Evolutionary conservation across 2,329 filamentous ascomycete genomes (phyloP).

Genomic region (Xylaria polymorpha): DNA sequence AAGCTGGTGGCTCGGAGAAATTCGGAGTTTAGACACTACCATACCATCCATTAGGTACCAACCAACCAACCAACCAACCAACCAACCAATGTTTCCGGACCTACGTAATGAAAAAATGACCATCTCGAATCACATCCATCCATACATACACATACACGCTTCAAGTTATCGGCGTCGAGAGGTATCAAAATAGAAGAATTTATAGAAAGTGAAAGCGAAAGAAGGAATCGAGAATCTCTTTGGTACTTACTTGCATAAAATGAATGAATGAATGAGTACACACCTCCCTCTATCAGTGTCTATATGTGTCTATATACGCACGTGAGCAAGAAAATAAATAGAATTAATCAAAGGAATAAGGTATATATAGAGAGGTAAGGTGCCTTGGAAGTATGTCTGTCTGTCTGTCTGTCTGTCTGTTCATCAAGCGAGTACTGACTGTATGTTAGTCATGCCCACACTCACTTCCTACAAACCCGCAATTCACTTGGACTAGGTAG

Average conservation of each 20-base stretch:
- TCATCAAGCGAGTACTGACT: too few relatives aligned
- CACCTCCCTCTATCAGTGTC: too few relatives aligned
- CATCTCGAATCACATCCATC: background rate
- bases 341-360: background rate
- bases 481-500: too few relatives aligned
- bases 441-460: too few relatives aligned
- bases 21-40: slow-evolving; percentile 25
- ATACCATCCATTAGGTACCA: background rate
- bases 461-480: too few relatives aligned
- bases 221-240: background rate
- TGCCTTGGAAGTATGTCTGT: too few relatives aligned
- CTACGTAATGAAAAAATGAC: background rate
- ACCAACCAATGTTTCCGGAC: background rate
- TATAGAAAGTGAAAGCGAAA: background rate
- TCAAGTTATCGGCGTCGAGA: background rate
- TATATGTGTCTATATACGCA: background rate
- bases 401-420: too few relatives aligned
- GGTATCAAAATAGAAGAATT: background rate
- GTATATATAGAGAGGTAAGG: too few relatives aligned
- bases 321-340: background rate
- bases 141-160: background rate
- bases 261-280: background rate
- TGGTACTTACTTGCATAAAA: background rate
- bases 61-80: background rate
- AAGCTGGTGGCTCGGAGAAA: slow-evolving; percentile 12